A percentile compares a stretch with the other conserved stretches of the same genome.
Conservation (phyloP, 495 filamentous ascomycete genomes). For the Penicillium manginii region DNA sequence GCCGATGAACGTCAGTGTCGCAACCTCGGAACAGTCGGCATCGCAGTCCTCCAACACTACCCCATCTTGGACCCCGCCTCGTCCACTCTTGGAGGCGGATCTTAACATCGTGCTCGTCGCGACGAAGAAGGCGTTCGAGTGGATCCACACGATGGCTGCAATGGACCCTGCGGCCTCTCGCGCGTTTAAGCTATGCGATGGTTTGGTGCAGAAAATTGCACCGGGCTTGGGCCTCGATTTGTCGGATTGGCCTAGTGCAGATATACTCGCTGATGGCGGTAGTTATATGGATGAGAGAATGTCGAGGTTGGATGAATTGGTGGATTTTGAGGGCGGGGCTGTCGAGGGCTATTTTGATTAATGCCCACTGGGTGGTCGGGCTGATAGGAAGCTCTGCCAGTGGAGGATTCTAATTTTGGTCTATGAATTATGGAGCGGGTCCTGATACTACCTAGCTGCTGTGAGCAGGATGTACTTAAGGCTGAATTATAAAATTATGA, state of each 20-base stretch:
- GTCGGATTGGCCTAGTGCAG: conserved; percentile 30
- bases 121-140: conserved; percentile 52
- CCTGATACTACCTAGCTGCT: too few relatives aligned
- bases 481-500: too few relatives aligned
- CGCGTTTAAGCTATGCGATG: conserved; percentile 51
- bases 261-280: neutral
- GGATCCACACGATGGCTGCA: conserved; percentile 50
- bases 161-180: conserved; percentile 49
- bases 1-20: neutral
- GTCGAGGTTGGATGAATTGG: conserved; percentile 19
- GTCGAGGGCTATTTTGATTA: neutral
- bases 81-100: conserved; percentile 14
- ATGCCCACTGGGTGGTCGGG: too few relatives aligned
- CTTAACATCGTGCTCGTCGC: conserved; percentile 38
- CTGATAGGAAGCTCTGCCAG: too few relatives aligned
- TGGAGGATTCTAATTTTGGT: too few relatives aligned
- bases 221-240: conserved; percentile 36
- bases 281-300: conserved; percentile 5
- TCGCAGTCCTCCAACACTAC: neutral
- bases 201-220: conserved; percentile 32
- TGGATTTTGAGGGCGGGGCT: neutral
- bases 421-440: too few relatives aligned
- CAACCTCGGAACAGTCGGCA: neutral
- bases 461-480: too few relatives aligned
- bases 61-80: neutral